A percentile compares a stretch with the other conserved stretches of the same genome.
Conservation (phyloP, 306 rosid species). For the cucumber (Cucumis sativus) region DNA sequence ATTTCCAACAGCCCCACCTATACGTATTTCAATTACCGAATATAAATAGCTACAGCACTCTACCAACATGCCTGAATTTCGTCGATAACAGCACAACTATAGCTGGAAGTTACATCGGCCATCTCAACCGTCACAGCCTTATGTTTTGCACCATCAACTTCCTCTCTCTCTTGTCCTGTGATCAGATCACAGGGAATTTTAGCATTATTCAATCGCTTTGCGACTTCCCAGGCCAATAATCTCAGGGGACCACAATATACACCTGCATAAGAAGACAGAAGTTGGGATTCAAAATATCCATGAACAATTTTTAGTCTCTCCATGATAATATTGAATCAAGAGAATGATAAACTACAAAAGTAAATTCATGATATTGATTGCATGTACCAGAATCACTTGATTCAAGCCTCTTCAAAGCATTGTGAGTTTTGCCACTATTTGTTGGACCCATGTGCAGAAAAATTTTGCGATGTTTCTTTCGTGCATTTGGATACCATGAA, state of each 20-base stretch:
- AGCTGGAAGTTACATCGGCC: slow-evolving; percentile 69
- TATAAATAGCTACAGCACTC: background rate
- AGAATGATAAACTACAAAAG: background rate
- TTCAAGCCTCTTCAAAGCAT: slow-evolving; percentile 71
- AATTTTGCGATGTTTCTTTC: slow-evolving; percentile 62
- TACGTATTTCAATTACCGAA: background rate
- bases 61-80: slow-evolving; percentile 78
- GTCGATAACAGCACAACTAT: slow-evolving; percentile 76
- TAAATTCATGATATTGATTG: background rate
- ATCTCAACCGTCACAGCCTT: slow-evolving; percentile 91
- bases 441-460: slow-evolving; percentile 95
- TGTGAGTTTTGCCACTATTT: slow-evolving; percentile 87
- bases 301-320: background rate
- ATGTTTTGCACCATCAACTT: slow-evolving; percentile 78
- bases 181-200: slow-evolving; percentile 76
- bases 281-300: background rate
- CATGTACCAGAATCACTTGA: slow-evolving; percentile 75
- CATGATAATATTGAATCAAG: background rate
- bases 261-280: slow-evolving; percentile 35
- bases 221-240: slow-evolving; percentile 96
- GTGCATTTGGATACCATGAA: slow-evolving; percentile 88
- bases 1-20: background rate
- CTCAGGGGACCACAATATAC: slow-evolving; percentile 92
- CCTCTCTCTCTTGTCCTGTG: slow-evolving; percentile 88
- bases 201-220: slow-evolving; percentile 83